These are phyloP conservation scores for Ananas comosus DNA, from an alignment of 176 grass and related monocot genomes.

Conservation along the genomic window DNA sequence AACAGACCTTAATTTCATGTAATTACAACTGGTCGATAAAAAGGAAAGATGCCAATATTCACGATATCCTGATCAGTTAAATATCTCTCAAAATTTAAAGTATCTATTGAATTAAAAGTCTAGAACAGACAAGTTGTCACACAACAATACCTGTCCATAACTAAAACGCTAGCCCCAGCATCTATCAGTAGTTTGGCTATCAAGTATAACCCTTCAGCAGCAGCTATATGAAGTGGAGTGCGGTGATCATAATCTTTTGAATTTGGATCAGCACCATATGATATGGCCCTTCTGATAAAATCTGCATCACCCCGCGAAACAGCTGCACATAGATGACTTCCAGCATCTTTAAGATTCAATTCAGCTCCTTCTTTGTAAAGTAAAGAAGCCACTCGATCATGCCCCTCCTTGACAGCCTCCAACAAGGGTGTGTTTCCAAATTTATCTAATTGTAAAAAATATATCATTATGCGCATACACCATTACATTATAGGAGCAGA, in stretches of 20 bases:
- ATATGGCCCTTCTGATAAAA: constrained; percentile 55
- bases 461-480: background rate
- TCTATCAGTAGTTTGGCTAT: constrained; percentile 69
- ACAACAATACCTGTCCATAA: constrained; percentile 46
- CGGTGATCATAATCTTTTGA: constrained; percentile 81
- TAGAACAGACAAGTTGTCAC: background rate
- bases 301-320: constrained; percentile 62
- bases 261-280: constrained; percentile 60
- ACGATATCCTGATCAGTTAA: background rate
- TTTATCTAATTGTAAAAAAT: constrained; percentile 40
- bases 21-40: background rate
- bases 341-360: constrained; percentile 52
- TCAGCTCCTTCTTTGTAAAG: constrained; percentile 46
- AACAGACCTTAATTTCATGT: background rate
- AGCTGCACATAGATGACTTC: constrained; percentile 64
- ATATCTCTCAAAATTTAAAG: background rate
- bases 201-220: constrained; percentile 65
- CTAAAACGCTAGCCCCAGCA: constrained; percentile 77
- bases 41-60: background rate
- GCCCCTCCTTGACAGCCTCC: constrained; percentile 66
- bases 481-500: too few species aligned
- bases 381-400: constrained; percentile 62
- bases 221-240: constrained; percentile 82
- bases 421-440: constrained; percentile 85
- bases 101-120: background rate